These are phyloP conservation scores for Gossypium armourianum DNA, from an alignment of 441 rosid species.

Conservation along the genomic window DNA sequence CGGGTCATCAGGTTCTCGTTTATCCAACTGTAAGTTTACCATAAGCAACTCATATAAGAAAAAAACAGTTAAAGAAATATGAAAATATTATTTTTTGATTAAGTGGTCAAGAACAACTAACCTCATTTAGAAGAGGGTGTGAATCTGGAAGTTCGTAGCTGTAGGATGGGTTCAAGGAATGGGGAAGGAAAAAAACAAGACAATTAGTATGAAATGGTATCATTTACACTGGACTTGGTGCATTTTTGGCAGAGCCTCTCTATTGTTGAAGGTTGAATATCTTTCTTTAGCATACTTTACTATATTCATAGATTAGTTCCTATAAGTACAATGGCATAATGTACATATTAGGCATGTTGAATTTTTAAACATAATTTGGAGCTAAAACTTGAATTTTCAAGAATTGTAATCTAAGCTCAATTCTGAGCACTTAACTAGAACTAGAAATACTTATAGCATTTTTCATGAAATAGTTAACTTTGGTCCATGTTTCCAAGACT, in stretches of 20 bases:
- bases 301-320: background rate
- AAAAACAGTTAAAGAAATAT: conserved; percentile 2
- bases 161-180: conserved; percentile 13
- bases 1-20: conserved; percentile 46
- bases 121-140: conserved; percentile 42
- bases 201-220: conserved; percentile 12
- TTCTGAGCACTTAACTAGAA: conserved; percentile 14
- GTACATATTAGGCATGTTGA: background rate
- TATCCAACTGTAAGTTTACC: conserved; percentile 32
- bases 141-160: conserved; percentile 42
- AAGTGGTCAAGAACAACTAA: conserved; percentile 21
- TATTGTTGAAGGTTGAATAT: background rate
- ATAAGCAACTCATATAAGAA: conserved; percentile 12
- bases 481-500: conserved; percentile 4
- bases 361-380: background rate
- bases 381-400: background rate
- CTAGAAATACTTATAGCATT: conserved; percentile 4
- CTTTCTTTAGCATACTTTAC: conserved; percentile 1
- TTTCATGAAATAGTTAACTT: conserved; percentile 5
- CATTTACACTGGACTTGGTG: conserved; percentile 4
- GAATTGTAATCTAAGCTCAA: background rate
- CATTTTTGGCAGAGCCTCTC: background rate
- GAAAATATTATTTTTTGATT: conserved; percentile 1
- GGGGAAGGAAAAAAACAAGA: conserved; percentile 3
- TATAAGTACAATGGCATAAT: background rate